These are phyloP conservation scores for Incumbomyces delicatus DNA, from an alignment of 2,329 filamentous ascomycete genomes.

Conservation along the genomic window DNA sequence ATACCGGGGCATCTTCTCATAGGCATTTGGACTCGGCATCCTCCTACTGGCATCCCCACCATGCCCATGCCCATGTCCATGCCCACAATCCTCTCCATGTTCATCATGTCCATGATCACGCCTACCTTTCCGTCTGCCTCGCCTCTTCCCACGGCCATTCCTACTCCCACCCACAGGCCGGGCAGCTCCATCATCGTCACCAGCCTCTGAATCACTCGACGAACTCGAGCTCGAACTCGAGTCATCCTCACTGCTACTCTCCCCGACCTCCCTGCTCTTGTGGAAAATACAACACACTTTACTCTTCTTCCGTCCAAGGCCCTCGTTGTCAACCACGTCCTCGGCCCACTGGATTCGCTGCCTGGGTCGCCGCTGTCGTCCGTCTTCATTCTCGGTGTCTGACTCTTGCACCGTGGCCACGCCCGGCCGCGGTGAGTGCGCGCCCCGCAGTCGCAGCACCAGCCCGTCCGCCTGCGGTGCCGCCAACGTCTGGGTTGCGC, in stretches of 20 bases:
- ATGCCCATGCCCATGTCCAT: conserved; percentile 19
- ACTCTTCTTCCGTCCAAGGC: conserved; percentile 82
- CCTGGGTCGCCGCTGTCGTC: conserved; percentile 11
- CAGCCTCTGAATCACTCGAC: conserved; percentile 36
- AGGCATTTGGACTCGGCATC: conserved; percentile 37
- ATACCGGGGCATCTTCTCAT: conserved; percentile 36
- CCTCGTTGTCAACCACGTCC: conserved; percentile 90
- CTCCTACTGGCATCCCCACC: conserved; percentile 18
- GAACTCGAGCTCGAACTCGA: conserved; percentile 31
- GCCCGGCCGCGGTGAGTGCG: conserved; percentile 8
- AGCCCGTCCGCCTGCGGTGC: conserved; percentile 13
- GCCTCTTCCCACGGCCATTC: conserved; percentile 21
- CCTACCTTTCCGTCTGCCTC: conserved; percentile 14
- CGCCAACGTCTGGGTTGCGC: conserved; percentile 24
- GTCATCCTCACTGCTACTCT: conserved; percentile 56
- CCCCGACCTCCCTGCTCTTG: conserved; percentile 67
- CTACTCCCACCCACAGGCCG: conserved; percentile 18
- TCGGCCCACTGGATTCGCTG: conserved; percentile 83
- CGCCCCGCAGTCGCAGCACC: conserved; percentile 21
- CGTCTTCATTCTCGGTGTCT: not conserved
- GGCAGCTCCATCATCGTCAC: conserved; percentile 27
- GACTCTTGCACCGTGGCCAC: not conserved
- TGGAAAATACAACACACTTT: conserved; percentile 99
- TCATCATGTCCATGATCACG: conserved; percentile 11
- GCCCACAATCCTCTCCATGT: conserved; percentile 16